Evolutionary conservation across 176 grass and related monocot genomes (phyloP).

Genomic region (Saccharum officinarum): DNA sequence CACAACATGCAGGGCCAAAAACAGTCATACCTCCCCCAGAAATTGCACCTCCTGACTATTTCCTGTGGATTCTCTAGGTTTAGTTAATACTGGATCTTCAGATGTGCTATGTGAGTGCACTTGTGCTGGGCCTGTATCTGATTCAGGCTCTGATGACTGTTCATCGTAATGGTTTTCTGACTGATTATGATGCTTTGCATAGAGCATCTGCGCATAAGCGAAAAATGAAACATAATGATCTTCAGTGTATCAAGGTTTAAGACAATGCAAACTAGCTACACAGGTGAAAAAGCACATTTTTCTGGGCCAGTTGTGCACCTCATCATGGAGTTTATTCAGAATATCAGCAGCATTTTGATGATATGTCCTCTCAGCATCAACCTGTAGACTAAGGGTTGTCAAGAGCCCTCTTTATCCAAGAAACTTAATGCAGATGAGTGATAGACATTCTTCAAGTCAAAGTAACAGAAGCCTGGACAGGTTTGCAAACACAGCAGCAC

Average conservation of each 20-base stretch:
- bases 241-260: constrained; percentile 26
- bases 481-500: constrained; percentile 13
- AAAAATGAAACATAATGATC: constrained; percentile 27
- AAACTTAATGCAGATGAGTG: constrained; percentile 8
- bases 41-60: constrained; percentile 72
- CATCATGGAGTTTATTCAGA: constrained; percentile 87
- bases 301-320: constrained; percentile 52
- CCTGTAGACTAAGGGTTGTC: constrained; percentile 45
- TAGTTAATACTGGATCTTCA: constrained; percentile 48
- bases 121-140: constrained; percentile 39
- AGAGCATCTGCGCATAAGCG: constrained; percentile 62
- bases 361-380: constrained; percentile 95
- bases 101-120: constrained; percentile 39
- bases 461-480: neutral
- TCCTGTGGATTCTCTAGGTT: constrained; percentile 42
- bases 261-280: constrained; percentile 11
- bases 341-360: constrained; percentile 89
- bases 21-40: constrained; percentile 70
- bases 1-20: constrained; percentile 5
- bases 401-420: constrained; percentile 1
- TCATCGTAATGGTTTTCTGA: constrained; percentile 43
- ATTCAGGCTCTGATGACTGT: constrained; percentile 42
- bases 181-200: constrained; percentile 61
- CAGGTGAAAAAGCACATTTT: neutral
- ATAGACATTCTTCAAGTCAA: constrained; percentile 9